These are phyloP conservation scores for Murraya koenigii DNA, from an alignment of 345 rosid species.

Conservation along the genomic window DNA sequence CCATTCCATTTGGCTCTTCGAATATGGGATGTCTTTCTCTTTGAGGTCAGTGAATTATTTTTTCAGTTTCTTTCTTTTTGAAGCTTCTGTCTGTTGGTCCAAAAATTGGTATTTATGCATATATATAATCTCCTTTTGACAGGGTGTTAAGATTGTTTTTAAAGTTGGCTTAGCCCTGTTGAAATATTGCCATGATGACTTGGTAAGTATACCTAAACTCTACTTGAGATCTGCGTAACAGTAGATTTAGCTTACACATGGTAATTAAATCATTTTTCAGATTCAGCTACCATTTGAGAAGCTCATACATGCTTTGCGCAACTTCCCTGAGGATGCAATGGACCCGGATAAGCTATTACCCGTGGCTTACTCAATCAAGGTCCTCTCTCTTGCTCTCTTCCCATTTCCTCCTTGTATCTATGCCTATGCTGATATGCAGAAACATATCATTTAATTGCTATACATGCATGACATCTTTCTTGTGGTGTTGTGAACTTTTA, in stretches of 20 bases:
- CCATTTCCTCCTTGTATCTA: not conserved
- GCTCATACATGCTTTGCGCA: conserved; percentile 83
- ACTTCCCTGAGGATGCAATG: conserved; percentile 91
- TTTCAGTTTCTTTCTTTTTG: not conserved
- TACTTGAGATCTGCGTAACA: not conserved
- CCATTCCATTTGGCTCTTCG: conserved; percentile 93
- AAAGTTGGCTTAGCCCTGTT: conserved; percentile 92
- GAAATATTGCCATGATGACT: conserved; percentile 85
- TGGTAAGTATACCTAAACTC: conserved; percentile 45
- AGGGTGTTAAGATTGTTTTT: conserved; percentile 97
- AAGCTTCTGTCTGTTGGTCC: conserved; percentile 1
- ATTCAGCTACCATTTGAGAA: conserved; percentile 86
- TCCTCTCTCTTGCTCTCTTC: conserved; percentile 26
- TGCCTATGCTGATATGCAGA: not conserved
- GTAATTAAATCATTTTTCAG: conserved; percentile 27
- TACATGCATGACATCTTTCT: not conserved
- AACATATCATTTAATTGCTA: not conserved
- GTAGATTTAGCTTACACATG: not conserved
- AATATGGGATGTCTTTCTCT: conserved; percentile 95
- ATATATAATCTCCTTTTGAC: conserved; percentile 1
- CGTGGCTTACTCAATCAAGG: conserved; percentile 91
- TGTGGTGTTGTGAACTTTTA: not conserved
- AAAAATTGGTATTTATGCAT: not conserved
- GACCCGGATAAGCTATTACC: conserved; percentile 88
- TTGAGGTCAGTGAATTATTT: conserved; percentile 55